Evolutionary conservation across 1,139 yeast genomes (phyloP), one percentile per base, ranked within the genome.

Genomic region (Blastobotrys elegans): DNA sequence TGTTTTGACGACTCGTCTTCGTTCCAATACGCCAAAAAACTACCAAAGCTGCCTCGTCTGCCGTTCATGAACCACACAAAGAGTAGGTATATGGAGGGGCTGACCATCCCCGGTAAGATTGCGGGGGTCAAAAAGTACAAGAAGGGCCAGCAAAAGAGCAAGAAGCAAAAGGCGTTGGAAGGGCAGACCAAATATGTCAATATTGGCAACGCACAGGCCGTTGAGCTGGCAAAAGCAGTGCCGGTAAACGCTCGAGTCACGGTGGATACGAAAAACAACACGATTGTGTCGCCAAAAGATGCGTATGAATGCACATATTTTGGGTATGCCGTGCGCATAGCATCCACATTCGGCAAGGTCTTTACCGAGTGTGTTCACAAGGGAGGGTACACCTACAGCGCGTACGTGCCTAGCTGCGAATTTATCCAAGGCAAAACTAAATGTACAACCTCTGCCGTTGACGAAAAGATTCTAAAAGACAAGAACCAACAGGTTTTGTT

Each of bases 211-310:
- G 68, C 71, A 1, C 68, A 75, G 48, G 72, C 80, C 5, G 57
- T 87, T 34, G 82, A 80, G 60, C 70, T 89, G 50, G 46, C 50
- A n/a, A 79, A 78, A 51, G 80, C 81, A 52, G 81, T 87, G 1
- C 96, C 96, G 1, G 76, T 79, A 0, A 81, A 84, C 57, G 86
- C 84, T 4, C 69, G 96, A 55, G 96, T 89, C 5, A 86, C 95
- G 0, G 88, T 89, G 1, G 89, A 89, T 59, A 59, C 79, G 27
- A 71, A 77, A 47, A 76, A 76, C 27, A 75, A 74, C 49, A 76
- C 75, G 48, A 77, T 87, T 6, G 94, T 86, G 0, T 77, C 90
- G 1, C 89, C 95, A 3, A 56, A 69, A 16, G 79, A 77, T 44
- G 95, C 95, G 0, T 87, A 86, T 60, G 86, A 85, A 1, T 58